Percentiles rank a stretch among this genome's conserved stretches.
Conservation (phyloP, 768 basidiomycete species). For the Boletus barrowsii region DNA sequence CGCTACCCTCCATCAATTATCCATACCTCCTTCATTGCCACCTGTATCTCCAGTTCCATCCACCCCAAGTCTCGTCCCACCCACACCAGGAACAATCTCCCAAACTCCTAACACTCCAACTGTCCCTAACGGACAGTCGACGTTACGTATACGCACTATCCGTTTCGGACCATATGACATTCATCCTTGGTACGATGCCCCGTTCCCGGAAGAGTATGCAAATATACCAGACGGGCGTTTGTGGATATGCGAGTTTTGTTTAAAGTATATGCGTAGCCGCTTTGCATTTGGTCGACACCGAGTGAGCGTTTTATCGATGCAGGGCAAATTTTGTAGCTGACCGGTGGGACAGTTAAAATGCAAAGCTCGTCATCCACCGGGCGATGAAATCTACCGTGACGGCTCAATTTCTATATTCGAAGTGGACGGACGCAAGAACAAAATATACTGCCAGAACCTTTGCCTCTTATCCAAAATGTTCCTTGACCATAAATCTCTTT, state of each 20-base stretch:
- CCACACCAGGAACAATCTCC: slow-evolving; percentile 35
- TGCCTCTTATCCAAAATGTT: slow-evolving; percentile 99
- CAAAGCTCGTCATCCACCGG: slow-evolving; percentile 91
- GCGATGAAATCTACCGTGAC: slow-evolving; percentile 97
- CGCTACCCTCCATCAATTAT: slow-evolving; percentile 39
- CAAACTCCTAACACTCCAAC: slow-evolving; percentile 31
- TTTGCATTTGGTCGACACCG: slow-evolving; percentile 85
- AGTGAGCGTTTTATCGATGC: slow-evolving; percentile 44
- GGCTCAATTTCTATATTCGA: slow-evolving; percentile 88
- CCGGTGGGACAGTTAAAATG: slow-evolving; percentile 76
- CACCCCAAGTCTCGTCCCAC: slow-evolving; percentile 32
- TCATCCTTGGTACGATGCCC: slow-evolving; percentile 98
- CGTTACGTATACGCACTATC: slow-evolving; percentile 78
- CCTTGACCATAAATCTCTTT: slow-evolving; percentile 96
- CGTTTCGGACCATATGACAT: slow-evolving; percentile 91
- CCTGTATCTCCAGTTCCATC: slow-evolving; percentile 37
- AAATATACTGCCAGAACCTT: slow-evolving; percentile 99
- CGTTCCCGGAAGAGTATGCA: slow-evolving; percentile 97
- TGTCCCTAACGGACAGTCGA: slow-evolving; percentile 20
- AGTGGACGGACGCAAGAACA: slow-evolving; percentile 97
- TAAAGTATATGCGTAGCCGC: slow-evolving; percentile 96
- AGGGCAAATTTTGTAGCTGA: slow-evolving; percentile 6
- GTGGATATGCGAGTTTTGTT: slow-evolving; percentile 97
- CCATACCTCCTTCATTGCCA: slow-evolving; percentile 29
- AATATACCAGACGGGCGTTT: slow-evolving; percentile 86